Conservation (phyloP, 306 rosid genomes). For the Acmispon strigosus region DNA sequence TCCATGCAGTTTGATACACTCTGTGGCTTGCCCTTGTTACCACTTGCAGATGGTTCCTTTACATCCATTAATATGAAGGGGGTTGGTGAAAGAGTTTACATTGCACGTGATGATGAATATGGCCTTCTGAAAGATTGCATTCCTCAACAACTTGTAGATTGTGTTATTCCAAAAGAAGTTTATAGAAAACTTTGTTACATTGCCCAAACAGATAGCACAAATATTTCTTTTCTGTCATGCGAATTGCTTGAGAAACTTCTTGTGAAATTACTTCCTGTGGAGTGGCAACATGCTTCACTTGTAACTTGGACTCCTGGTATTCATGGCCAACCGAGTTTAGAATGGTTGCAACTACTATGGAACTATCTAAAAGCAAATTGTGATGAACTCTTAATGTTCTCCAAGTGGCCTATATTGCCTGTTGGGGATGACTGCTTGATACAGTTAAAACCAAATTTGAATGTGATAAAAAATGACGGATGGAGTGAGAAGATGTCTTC, state of each 20-base stretch:
- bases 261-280: constrained; percentile 75
- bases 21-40: constrained; percentile 75
- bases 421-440: constrained; percentile 60
- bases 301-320: constrained; percentile 81
- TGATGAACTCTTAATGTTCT: constrained; percentile 73
- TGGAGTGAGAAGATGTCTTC: constrained; percentile 97
- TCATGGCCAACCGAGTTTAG: constrained; percentile 87
- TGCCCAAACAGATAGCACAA: constrained; percentile 62
- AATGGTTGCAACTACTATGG: constrained; percentile 92
- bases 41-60: constrained; percentile 86
- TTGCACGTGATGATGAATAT: constrained; percentile 79
- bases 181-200: constrained; percentile 66
- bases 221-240: constrained; percentile 77
- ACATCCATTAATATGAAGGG: constrained; percentile 68
- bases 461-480: constrained; percentile 81
- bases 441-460: constrained; percentile 66
- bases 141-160: constrained; percentile 71
- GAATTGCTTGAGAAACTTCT: constrained; percentile 83
- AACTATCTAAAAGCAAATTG: constrained; percentile 70
- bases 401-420: constrained; percentile 92
- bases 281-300: constrained; percentile 80
- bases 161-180: constrained; percentile 57
- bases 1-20: constrained; percentile 59
- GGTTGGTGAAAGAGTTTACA: constrained; percentile 76
- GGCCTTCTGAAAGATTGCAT: constrained; percentile 85